Conservation (phyloP, 2,329 filamentous ascomycete species). For the Apiospora arundinis region DNA sequence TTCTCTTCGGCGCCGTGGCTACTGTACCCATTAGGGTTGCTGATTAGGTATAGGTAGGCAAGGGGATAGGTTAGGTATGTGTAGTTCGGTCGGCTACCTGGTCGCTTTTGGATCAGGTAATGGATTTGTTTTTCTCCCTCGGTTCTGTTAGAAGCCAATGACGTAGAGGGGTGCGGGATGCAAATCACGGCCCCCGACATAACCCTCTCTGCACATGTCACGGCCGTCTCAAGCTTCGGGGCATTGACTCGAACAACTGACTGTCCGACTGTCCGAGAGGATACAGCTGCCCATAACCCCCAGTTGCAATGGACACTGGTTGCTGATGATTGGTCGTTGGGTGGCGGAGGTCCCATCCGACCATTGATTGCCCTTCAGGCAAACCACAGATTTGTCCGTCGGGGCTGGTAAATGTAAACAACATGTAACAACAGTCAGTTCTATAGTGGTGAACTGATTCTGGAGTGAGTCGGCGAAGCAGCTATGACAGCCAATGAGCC, state of each 20-base stretch:
- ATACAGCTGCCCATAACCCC: not conserved
- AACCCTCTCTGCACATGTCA: constrained; percentile 8
- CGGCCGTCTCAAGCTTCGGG: constrained; percentile 17
- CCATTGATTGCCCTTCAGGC: not conserved
- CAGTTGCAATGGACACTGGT: not conserved
- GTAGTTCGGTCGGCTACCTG: not conserved
- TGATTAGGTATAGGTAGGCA: no score
- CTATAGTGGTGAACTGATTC: no score
- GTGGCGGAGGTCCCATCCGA: not conserved
- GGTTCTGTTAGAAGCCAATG: not conserved
- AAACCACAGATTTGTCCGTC: not conserved
- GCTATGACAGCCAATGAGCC: not conserved
- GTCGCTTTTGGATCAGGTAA: not conserved
- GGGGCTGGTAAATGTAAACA: no score
- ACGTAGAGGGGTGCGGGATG: not conserved
- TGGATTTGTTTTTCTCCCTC: not conserved
- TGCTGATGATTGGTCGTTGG: not conserved
- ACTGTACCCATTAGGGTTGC: no score
- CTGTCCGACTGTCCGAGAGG: not conserved
- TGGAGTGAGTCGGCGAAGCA: not conserved
- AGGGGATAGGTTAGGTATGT: no score
- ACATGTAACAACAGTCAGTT: not conserved
- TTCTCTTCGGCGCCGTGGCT: constrained; percentile 8
- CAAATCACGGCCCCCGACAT: constrained; percentile 1
- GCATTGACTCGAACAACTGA: constrained; percentile 8